phyloP scores from a whole-genome alignment of 257 asterid species.

The Jacaranda mimosifolia region DNA sequence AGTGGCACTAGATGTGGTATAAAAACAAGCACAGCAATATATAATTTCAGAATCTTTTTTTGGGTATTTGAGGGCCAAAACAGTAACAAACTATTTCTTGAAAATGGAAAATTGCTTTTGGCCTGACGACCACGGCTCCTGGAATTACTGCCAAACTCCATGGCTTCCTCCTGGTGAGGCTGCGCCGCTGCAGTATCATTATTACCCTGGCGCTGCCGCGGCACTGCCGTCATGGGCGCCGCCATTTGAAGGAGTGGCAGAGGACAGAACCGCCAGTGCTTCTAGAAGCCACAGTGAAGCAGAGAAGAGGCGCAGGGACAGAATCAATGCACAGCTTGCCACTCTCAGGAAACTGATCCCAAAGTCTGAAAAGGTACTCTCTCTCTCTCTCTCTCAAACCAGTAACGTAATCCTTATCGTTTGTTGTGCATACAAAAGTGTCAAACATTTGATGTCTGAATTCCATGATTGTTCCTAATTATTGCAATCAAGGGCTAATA shows the following conservation, averaged over 20 bases:
- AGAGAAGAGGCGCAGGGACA: slow-evolving; percentile 85
- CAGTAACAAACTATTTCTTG: slow-evolving; percentile 4
- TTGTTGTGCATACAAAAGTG: too few relatives aligned
- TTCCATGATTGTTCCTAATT: not conserved
- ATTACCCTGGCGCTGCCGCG: slow-evolving; percentile 36
- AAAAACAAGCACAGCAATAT: slow-evolving; percentile 1
- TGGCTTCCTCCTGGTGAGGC: slow-evolving; percentile 40
- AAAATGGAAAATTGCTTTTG: slow-evolving; percentile 56
- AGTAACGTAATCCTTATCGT: too few relatives aligned
- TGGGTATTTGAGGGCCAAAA: slow-evolving; percentile 4
- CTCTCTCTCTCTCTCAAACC: not conserved
- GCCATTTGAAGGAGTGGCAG: slow-evolving; percentile 43
- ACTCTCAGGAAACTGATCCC: slow-evolving; percentile 82
- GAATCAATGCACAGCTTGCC: slow-evolving; percentile 84
- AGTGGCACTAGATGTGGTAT: slow-evolving; percentile 32
- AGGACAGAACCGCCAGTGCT: slow-evolving; percentile 44
- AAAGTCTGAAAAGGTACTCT: slow-evolving; percentile 73
- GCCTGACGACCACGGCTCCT: slow-evolving; percentile 30
- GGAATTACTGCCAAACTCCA: slow-evolving; percentile 27
- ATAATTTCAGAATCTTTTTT: not conserved
- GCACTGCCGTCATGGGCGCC: slow-evolving; percentile 38
- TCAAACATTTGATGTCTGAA: not conserved
- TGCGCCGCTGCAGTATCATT: slow-evolving; percentile 31
- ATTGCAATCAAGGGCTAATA: too few relatives aligned
- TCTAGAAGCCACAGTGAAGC: slow-evolving; percentile 87